Conservation (phyloP, 805 yeast species). For the Saccharomycopsis javanensis region DNA sequence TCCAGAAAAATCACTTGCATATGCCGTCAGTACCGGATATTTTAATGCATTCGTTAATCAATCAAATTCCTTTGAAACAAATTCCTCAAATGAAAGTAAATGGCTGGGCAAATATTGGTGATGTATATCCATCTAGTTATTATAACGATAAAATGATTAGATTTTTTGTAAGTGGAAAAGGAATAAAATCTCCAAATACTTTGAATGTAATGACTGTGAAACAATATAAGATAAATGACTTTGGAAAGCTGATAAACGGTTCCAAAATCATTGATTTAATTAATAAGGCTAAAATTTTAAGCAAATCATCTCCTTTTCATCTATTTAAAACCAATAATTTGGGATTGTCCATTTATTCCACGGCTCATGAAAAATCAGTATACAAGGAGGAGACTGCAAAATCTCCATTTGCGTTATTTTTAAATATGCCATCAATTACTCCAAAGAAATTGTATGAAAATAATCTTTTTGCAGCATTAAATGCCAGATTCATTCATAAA, state of each 20-base stretch:
- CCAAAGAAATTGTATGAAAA: constrained; percentile 28
- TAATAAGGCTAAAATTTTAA: constrained; percentile 61
- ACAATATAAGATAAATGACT: constrained; percentile 24
- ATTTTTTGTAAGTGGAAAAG: constrained; percentile 18
- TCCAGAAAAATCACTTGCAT: constrained; percentile 23
- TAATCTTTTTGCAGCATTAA: constrained; percentile 38
- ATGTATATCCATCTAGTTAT: constrained; percentile 41
- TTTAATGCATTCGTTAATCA: constrained; percentile 81
- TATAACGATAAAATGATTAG: constrained; percentile 22
- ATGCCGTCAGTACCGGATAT: constrained; percentile 64
- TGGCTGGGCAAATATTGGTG: constrained; percentile 55
- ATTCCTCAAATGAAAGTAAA: constrained; percentile 63
- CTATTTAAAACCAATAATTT: constrained; percentile 46
- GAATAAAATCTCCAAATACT: constrained; percentile 20
- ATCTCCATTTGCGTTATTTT: constrained; percentile 55
- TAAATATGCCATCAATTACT: constrained; percentile 43
- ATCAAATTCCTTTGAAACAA: constrained; percentile 64
- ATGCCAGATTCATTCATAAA: constrained; percentile 34
- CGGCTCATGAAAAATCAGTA: constrained; percentile 54
- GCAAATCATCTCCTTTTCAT: constrained; percentile 80
- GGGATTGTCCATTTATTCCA: constrained; percentile 41
- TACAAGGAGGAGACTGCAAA: constrained; percentile 47
- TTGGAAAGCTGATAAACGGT: constrained; percentile 25
- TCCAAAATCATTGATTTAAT: constrained; percentile 44
- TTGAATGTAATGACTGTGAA: constrained; percentile 10